phyloP scores from a whole-genome alignment of 1,284 basidiomycete species.

The Microbotryomycetes sp. region DNA sequence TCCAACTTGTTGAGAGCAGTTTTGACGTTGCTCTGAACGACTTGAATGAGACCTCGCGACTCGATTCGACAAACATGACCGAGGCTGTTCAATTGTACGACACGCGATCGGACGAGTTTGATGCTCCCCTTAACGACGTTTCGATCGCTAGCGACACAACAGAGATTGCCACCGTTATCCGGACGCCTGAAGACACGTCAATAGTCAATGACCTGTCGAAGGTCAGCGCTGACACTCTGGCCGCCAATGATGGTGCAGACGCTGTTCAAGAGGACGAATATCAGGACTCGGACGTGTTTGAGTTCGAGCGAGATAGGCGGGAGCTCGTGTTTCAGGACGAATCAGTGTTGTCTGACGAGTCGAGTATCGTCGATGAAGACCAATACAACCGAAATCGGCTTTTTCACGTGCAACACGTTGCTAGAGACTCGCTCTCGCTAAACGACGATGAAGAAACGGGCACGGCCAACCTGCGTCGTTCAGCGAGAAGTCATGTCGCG shows the following conservation, averaged over 20 bases:
- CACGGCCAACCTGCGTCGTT: neutral
- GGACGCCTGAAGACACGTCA: neutral
- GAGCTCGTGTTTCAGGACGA: neutral
- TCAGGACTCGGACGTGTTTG: neutral
- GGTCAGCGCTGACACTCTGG: neutral
- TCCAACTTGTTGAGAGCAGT: neutral
- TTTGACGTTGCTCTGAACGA: neutral
- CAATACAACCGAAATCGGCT: neutral
- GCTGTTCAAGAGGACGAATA: neutral
- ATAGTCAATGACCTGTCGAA: neutral
- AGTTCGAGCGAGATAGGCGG: neutral
- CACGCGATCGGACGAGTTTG: slow-evolving; percentile 1
- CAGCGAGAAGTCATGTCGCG: neutral
- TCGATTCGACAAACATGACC: neutral
- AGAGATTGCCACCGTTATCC: neutral
- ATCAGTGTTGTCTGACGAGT: neutral
- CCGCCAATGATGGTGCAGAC: neutral
- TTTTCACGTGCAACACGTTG: neutral
- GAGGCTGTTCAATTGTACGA: neutral
- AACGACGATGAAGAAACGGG: neutral
- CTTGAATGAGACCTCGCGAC: neutral
- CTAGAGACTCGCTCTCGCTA: too few relatives aligned
- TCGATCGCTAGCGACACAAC: neutral
- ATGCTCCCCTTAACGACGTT: neutral
- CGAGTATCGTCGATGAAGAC: neutral